Percentiles rank a stretch among this genome's conserved stretches.
Conservation (phyloP, 2,329 filamentous ascomycete genomes). For the Alternaria brassicicola region DNA sequence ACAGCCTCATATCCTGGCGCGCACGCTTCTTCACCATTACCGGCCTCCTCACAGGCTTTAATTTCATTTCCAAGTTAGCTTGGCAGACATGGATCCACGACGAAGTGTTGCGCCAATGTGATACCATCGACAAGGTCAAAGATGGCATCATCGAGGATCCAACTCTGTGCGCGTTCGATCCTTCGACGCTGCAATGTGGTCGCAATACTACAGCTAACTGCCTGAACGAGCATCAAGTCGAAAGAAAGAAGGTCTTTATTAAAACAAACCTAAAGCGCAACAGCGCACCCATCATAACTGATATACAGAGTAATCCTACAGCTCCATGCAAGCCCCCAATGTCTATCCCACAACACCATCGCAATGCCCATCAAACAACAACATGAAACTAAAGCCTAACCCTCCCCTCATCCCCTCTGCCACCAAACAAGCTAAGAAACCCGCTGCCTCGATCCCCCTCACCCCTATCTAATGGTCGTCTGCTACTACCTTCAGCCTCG, state of each 20-base stretch:
- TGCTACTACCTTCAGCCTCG: slow-evolving; percentile 13
- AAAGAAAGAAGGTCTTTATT: not conserved
- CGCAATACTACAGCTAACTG: slow-evolving; percentile 44
- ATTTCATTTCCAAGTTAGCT: slow-evolving; percentile 27
- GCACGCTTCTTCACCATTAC: slow-evolving; percentile 41
- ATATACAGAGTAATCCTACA: not conserved
- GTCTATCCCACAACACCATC: not conserved
- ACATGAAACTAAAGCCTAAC: slow-evolving; percentile 34
- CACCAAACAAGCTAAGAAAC: slow-evolving; percentile 43
- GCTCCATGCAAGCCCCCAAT: not conserved
- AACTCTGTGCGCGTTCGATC: slow-evolving; percentile 44
- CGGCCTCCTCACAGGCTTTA: slow-evolving; percentile 23
- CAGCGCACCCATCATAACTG: not conserved
- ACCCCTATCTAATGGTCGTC: slow-evolving; percentile 6
- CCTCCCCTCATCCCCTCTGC: slow-evolving; percentile 41
- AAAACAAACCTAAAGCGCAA: not conserved
- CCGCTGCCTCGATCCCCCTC: slow-evolving; percentile 23
- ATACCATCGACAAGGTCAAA: slow-evolving; percentile 54
- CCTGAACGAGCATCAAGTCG: slow-evolving; percentile 51
- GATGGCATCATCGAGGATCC: slow-evolving; percentile 58
- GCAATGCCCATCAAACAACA: not conserved
- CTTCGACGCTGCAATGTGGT: slow-evolving; percentile 47
- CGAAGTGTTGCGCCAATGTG: slow-evolving; percentile 57
- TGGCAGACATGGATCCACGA: slow-evolving; percentile 48
- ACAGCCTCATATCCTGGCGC: slow-evolving; percentile 37